A percentile compares a stretch with the other conserved stretches of the same genome.
These are phyloP conservation scores for Erigeron canadensis DNA, from an alignment of 129 eudicot genomes.

Conservation along the genomic window DNA sequence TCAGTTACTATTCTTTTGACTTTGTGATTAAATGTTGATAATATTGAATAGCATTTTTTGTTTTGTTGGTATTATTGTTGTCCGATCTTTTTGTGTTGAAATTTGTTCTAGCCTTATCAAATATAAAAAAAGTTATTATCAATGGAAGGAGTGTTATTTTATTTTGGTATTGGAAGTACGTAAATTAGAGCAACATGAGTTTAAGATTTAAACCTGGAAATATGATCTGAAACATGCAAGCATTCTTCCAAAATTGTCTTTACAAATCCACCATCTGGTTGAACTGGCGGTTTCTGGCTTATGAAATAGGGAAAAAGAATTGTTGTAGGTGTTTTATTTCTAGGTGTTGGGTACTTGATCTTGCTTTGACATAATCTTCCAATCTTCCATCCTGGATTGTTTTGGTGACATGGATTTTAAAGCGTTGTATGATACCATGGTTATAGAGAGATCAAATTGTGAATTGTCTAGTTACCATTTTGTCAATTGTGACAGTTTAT, in stretches of 20 bases:
- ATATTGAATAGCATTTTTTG: conserved; percentile 24
- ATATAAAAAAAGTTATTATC: too few relatives aligned
- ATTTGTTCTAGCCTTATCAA: too few relatives aligned
- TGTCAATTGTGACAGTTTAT: not conserved
- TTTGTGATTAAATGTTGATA: conserved; percentile 21
- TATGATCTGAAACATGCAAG: not conserved
- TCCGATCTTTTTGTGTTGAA: not conserved
- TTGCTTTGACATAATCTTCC: too few relatives aligned
- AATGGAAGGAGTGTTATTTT: not conserved
- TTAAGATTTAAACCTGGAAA: not conserved
- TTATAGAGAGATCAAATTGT: too few relatives aligned
- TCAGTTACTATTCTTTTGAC: conserved; percentile 16
- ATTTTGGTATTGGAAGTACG: not conserved
- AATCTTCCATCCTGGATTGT: too few relatives aligned
- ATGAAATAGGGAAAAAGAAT: too few relatives aligned
- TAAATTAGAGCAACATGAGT: not conserved
- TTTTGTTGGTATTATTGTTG: conserved; percentile 24
- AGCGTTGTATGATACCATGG: too few relatives aligned
- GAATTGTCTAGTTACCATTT: not conserved
- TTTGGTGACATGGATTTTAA: too few relatives aligned
- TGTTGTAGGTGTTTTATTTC: not conserved
- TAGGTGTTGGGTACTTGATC: not conserved
- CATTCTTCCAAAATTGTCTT: not conserved
- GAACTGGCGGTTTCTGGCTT: too few relatives aligned
- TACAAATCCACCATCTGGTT: too few relatives aligned